Evolutionary conservation across 306 rosid genomes (phyloP).

Genomic region (Castanopsis chinensis): DNA sequence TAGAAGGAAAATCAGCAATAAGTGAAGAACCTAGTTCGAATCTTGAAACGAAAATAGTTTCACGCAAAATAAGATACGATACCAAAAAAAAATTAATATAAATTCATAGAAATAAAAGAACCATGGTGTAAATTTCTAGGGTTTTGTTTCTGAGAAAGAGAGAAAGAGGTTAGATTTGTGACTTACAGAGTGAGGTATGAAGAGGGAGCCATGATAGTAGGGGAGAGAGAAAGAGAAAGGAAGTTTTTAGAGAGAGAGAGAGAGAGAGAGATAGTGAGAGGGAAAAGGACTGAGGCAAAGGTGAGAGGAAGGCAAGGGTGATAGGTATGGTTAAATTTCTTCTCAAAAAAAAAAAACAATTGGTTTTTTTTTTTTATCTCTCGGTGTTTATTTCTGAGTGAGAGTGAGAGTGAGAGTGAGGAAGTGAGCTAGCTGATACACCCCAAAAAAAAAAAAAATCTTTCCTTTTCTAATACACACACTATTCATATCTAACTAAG

Average conservation of each 20-base stretch:
- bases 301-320: too few species aligned
- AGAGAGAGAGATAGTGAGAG: background rate
- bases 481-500: too few species aligned
- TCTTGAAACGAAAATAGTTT: constrained; percentile 19
- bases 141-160: constrained; percentile 1
- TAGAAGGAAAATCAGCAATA: background rate
- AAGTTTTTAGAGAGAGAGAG: background rate
- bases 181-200: constrained; percentile 25
- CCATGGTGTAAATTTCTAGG: constrained; percentile 19
- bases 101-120: background rate
- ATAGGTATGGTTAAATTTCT: background rate
- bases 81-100: background rate
- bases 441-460: too few species aligned
- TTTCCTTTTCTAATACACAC: too few species aligned
- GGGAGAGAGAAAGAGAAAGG: background rate
- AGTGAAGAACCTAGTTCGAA: constrained; percentile 15
- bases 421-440: too few species aligned
- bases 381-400: too few species aligned
- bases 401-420: too few species aligned
- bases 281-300: background rate
- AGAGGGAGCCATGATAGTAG: background rate
- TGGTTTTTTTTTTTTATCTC: background rate
- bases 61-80: background rate
- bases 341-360: background rate
- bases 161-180: constrained; percentile 8